These are phyloP conservation scores for Scedosporium minutisporum DNA, from an alignment of 2,329 filamentous ascomycete species.

Conservation along the genomic window DNA sequence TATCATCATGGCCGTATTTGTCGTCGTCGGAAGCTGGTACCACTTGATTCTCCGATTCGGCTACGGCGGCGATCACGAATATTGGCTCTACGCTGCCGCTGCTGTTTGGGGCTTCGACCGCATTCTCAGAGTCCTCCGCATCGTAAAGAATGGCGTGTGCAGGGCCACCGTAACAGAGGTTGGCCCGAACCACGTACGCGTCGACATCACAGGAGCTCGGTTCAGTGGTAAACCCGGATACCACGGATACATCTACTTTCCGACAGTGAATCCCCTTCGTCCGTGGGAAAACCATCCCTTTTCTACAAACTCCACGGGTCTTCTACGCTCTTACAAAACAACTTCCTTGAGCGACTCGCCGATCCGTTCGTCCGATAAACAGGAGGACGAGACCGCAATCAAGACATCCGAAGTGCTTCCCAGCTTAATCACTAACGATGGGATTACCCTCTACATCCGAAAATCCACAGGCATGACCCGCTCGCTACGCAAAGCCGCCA, in stretches of 20 bases:
- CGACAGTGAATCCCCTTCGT: slow-evolving; percentile 26
- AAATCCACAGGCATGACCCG: slow-evolving; percentile 26
- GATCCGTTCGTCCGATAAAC: not conserved
- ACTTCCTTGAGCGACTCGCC: slow-evolving; percentile 1
- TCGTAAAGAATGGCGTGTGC: too few species aligned
- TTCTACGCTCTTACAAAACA: slow-evolving; percentile 9
- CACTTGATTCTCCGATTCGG: slow-evolving; percentile 27
- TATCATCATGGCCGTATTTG: slow-evolving; percentile 25
- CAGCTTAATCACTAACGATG: slow-evolving; percentile 5
- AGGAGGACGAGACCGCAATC: not conserved
- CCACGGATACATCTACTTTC: slow-evolving; percentile 40
- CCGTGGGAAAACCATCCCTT: slow-evolving; percentile 48
- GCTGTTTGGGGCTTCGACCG: too few species aligned
- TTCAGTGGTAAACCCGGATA: slow-evolving; percentile 21
- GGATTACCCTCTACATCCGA: slow-evolving; percentile 26
- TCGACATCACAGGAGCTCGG: slow-evolving; percentile 30
- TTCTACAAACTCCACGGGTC: slow-evolving; percentile 25
- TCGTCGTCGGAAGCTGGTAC: slow-evolving; percentile 28
- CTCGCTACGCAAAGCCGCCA: slow-evolving; percentile 14
- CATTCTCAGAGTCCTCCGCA: too few species aligned
- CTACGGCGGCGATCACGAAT: too few species aligned
- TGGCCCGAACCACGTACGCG: slow-evolving; percentile 20
- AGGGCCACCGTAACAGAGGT: too few species aligned
- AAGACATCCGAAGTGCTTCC: not conserved
- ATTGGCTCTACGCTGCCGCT: slow-evolving; percentile 16